These are phyloP conservation scores for Talaromyces sp. DNA, from an alignment of 2,329 filamentous ascomycete species.

Conservation along the genomic window DNA sequence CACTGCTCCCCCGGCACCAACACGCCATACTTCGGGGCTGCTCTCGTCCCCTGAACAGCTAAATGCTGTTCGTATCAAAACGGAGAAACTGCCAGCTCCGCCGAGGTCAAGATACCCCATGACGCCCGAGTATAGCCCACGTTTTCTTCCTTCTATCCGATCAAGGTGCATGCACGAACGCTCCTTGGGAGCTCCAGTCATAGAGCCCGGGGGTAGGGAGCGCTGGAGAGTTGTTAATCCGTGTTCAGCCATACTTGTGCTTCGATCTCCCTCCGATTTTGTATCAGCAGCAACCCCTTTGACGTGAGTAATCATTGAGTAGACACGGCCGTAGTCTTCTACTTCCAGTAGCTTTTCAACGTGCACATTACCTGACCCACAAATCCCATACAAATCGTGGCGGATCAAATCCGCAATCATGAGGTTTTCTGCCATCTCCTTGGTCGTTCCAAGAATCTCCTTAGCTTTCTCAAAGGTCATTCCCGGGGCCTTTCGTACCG, in stretches of 20 bases:
- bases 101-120: conserved; percentile 85
- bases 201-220: conserved; percentile 81
- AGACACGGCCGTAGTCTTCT: conserved; percentile 87
- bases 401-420: conserved; percentile 98
- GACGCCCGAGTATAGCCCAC: conserved; percentile 81
- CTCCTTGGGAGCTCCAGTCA: conserved; percentile 96
- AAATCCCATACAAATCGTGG: conserved; percentile 84
- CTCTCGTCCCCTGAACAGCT: conserved; percentile 23
- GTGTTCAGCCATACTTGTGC: conserved; percentile 29
- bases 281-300: conserved; percentile 51
- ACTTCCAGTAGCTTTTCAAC: conserved; percentile 78
- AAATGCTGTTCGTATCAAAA: conserved; percentile 80
- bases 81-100: conserved; percentile 83
- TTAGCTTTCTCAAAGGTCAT: conserved; percentile 70
- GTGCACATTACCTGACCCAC: conserved; percentile 64
- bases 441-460: conserved; percentile 67
- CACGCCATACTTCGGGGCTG: conserved; percentile 57
- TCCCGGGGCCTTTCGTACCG: conserved; percentile 68
- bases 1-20: conserved; percentile 86
- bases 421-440: conserved; percentile 91
- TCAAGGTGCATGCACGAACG: conserved; percentile 78
- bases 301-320: conserved; percentile 84
- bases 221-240: conserved; percentile 72
- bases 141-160: conserved; percentile 57
- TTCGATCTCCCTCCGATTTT: conserved; percentile 23